Evolutionary conservation across 2,329 filamentous ascomycete species (phyloP).

Genomic region (Aureobasidium sp.): DNA sequence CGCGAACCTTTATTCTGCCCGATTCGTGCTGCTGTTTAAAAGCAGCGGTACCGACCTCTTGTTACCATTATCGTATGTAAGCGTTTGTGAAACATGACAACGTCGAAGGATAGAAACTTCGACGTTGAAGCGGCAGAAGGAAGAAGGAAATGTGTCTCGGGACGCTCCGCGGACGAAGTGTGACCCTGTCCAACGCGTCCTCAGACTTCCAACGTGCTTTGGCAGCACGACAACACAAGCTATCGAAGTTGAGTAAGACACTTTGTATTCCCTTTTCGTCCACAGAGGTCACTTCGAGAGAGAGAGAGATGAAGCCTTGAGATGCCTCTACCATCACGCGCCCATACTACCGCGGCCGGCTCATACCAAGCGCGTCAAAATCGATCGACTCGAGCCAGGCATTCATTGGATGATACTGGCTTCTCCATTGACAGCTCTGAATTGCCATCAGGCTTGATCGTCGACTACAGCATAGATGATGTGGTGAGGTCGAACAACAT

Average conservation of each 20-base stretch:
- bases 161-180: neutral
- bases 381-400: constrained; percentile 3
- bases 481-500: neutral
- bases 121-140: neutral
- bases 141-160: neutral
- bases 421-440: constrained; percentile 13
- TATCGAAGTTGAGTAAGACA: neutral
- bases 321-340: constrained; percentile 7
- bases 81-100: neutral
- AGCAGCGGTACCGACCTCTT: neutral
- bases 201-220: neutral
- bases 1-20: neutral
- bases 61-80: neutral
- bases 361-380: neutral
- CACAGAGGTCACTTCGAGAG: neutral
- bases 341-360: constrained; percentile 1
- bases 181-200: neutral
- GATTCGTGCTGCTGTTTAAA: neutral
- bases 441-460: constrained; percentile 3
- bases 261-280: neutral
- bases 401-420: constrained; percentile 10
- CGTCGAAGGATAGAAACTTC: neutral
- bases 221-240: neutral
- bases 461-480: constrained; percentile 11
- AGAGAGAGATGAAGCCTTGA: neutral